Percentiles rank a stretch among this genome's conserved stretches.
phyloP scores from a whole-genome alignment of 2,329 filamentous ascomycete species.

The Ophiocordyceps sinensis region DNA sequence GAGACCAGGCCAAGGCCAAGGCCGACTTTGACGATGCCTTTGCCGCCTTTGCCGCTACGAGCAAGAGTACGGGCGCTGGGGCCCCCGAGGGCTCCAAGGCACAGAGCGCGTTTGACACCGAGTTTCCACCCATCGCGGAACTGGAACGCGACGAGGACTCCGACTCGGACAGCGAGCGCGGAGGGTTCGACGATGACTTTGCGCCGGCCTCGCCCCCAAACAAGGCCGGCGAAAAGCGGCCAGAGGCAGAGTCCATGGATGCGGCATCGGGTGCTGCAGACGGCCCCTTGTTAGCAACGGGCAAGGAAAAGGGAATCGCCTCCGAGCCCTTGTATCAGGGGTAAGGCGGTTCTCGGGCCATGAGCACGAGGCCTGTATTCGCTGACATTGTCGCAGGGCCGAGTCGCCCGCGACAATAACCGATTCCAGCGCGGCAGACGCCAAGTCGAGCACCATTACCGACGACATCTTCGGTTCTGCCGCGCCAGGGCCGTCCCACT shows the following conservation, averaged over 20 bases:
- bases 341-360: neutral
- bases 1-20: slow-evolving; percentile 48
- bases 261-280: neutral
- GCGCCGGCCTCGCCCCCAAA: slow-evolving; percentile 43
- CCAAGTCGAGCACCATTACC: slow-evolving; percentile 16
- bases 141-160: slow-evolving; percentile 72
- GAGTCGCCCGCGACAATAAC: slow-evolving; percentile 19
- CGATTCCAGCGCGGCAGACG: slow-evolving; percentile 6
- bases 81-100: slow-evolving; percentile 26
- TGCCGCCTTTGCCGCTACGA: slow-evolving; percentile 51
- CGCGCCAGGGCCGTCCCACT: slow-evolving; percentile 14
- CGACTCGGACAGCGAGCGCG: slow-evolving; percentile 62
- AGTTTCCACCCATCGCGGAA: slow-evolving; percentile 91
- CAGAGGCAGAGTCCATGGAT: neutral
- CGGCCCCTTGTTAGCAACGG: neutral
- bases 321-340: neutral
- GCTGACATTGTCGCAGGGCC: slow-evolving; percentile 5
- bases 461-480: slow-evolving; percentile 29
- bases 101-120: slow-evolving; percentile 46
- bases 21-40: slow-evolving; percentile 80
- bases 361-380: slow-evolving; percentile 1
- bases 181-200: slow-evolving; percentile 91
- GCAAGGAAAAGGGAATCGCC: neutral
- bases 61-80: slow-evolving; percentile 32
- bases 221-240: slow-evolving; percentile 13